phyloP scores from a whole-genome alignment of 2,329 filamentous ascomycete species.

The Coleophoma eucalyptorum region DNA sequence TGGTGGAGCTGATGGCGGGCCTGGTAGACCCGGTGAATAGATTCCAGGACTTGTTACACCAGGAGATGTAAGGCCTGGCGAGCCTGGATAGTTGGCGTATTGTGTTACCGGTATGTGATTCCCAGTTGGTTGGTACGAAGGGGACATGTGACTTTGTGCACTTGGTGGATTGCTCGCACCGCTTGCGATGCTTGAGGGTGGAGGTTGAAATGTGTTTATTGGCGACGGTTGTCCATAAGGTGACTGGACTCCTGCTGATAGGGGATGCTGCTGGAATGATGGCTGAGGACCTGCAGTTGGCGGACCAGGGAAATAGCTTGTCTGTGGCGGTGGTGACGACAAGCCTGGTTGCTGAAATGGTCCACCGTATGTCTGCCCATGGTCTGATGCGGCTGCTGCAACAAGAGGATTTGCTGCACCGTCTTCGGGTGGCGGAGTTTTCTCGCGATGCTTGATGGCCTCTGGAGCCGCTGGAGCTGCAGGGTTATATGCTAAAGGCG shows the following conservation, averaged over 20 bases:
- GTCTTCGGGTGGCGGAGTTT: conserved; percentile 73
- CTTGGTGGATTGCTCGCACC: background rate
- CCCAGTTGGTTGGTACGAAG: background rate
- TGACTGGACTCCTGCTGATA: conserved; percentile 14
- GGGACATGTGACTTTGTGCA: background rate
- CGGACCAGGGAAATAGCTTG: conserved; percentile 22
- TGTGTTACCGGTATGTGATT: conserved; percentile 30
- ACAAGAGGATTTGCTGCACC: conserved; percentile 54
- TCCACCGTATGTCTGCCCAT: conserved; percentile 48
- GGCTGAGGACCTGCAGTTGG: conserved; percentile 12
- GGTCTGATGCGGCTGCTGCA: conserved; percentile 54
- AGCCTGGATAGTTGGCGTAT: conserved; percentile 39
- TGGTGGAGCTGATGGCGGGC: conserved; percentile 12
- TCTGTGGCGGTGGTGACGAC: conserved; percentile 8
- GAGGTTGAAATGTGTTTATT: conserved; percentile 20
- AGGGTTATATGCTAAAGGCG: conserved; percentile 73
- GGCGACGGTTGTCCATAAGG: conserved; percentile 13
- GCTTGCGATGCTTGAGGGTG: conserved; percentile 9
- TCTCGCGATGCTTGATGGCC: conserved; percentile 67
- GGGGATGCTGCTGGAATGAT: conserved; percentile 7
- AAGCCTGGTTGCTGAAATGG: conserved; percentile 26
- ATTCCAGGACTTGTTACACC: conserved; percentile 14
- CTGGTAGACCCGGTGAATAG: conserved; percentile 11
- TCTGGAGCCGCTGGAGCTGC: conserved; percentile 74
- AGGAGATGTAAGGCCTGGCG: conserved; percentile 37